Conservation (phyloP, 495 filamentous ascomycete species). For the Tuber magnatum region DNA sequence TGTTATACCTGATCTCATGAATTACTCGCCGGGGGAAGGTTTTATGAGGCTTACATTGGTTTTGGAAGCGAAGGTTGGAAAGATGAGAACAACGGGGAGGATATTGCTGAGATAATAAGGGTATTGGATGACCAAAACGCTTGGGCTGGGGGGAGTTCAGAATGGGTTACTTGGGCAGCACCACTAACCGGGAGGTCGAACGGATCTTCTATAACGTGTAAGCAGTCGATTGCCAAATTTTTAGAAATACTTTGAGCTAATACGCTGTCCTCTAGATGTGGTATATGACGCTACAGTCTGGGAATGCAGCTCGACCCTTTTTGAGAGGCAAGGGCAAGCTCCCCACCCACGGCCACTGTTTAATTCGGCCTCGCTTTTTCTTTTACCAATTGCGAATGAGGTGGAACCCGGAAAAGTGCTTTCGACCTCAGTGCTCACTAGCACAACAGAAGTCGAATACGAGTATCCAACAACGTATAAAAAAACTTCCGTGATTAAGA, state of each 20-base stretch:
- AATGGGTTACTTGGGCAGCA: background rate
- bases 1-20: background rate
- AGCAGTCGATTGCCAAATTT: background rate
- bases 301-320: background rate
- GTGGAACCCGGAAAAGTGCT: background rate
- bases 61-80: background rate
- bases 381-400: background rate
- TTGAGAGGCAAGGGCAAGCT: background rate
- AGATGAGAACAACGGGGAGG: background rate
- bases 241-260: background rate
- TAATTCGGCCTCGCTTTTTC: background rate
- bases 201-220: background rate
- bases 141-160: background rate
- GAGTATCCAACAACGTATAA: background rate
- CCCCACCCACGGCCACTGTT: background rate
- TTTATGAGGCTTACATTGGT: background rate
- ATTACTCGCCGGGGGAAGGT: background rate
- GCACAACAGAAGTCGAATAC: background rate
- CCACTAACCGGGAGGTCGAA: background rate
- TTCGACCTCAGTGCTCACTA: background rate
- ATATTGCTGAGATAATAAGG: background rate
- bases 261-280: background rate
- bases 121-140: background rate
- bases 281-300: background rate
- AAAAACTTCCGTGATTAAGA: background rate